Evolutionary conservation across 495 filamentous ascomycete genomes (phyloP), one percentile per base, ranked within the genome.

Genomic region (Podospora pseudocomata): DNA sequence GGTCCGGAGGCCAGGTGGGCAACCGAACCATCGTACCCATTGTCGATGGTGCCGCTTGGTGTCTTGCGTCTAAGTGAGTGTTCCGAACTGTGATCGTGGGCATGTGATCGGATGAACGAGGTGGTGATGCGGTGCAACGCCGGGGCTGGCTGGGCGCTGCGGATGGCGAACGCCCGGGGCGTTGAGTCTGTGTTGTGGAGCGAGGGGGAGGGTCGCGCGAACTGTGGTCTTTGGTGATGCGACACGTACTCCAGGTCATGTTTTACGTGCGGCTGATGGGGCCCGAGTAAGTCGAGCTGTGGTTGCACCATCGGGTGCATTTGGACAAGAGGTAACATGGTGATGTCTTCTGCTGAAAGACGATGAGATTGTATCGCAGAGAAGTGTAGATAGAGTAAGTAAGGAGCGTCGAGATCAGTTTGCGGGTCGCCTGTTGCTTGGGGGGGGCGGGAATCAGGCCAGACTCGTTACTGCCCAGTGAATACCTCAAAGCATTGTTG

Each of bases 51-150:
- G 26, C 95, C 95, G 72, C 90, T 96, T 11, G 95, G 95, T 9
- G 95, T 98, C 76, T 99, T 99, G 60, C 95, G 87, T 69, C 95
- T 86, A 55, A 99, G 83, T 65, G 92, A 90, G 78, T 98, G 88
- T 78, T 97, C 93, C 39, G 70, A 69, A 19, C 77, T 72, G 71
- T 76, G 72, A 2, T 83, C 82, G 44, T 76, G 72, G 30, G 72
- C 69, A 72, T 78, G 78, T 70, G 78, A 65, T 66, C 75, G 76
- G 54, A 76, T 73, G 64, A 79, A 74, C 28, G 69, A 65, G 39
- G 74, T 71, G n/a, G 71, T 73, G 53, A 74, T 73, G 19, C 74
- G 72, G 57, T 80, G 75, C 44, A 78, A 69, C 34, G 72, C 63
- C 63, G 69, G 78, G 3, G 72, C 67, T 16, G 76, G 76, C 58